A percentile compares a stretch with the other conserved stretches of the same genome.
Evolutionary conservation across 768 basidiomycete species (phyloP).

Genomic region (Macrolepiota fuliginosa): DNA sequence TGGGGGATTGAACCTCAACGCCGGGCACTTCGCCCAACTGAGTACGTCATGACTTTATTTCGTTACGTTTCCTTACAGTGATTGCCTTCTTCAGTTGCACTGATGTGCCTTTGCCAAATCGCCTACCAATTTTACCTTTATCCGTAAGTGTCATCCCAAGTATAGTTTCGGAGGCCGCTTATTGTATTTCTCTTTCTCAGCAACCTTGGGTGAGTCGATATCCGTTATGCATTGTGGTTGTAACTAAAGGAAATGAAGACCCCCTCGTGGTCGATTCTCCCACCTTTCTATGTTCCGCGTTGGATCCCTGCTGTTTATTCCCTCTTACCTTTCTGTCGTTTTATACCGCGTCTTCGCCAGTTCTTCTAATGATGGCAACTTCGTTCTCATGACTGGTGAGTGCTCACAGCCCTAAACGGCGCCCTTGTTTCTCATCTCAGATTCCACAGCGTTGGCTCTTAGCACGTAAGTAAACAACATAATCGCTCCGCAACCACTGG

Average conservation of each 20-base stretch:
- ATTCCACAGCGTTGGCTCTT: slow-evolving; percentile 55
- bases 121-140: slow-evolving; percentile 90
- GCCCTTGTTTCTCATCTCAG: slow-evolving; percentile 12
- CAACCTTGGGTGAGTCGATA: slow-evolving; percentile 56
- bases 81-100: slow-evolving; percentile 54
- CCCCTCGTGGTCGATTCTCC: slow-evolving; percentile 79
- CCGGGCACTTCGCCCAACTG: slow-evolving; percentile 89
- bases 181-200: slow-evolving; percentile 27
- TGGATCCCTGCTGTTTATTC: slow-evolving; percentile 83
- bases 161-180: not conserved
- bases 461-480: slow-evolving; percentile 67
- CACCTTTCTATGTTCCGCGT: slow-evolving; percentile 89
- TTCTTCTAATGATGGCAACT: slow-evolving; percentile 63
- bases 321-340: slow-evolving; percentile 80
- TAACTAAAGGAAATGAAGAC: slow-evolving; percentile 38
- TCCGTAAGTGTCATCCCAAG: slow-evolving; percentile 61
- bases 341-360: slow-evolving; percentile 76
- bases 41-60: slow-evolving; percentile 45
- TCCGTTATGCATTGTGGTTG: not conserved
- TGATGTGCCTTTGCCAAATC: slow-evolving; percentile 95
- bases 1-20: slow-evolving; percentile 90
- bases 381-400: slow-evolving; percentile 80
- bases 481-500: slow-evolving; percentile 2
- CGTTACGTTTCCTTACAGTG: not conserved
- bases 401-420: not conserved